Base-by-base conservation (phyloP, 1,284 basidiomycete species). In the Cystobasidiaceae sp. region DNA sequence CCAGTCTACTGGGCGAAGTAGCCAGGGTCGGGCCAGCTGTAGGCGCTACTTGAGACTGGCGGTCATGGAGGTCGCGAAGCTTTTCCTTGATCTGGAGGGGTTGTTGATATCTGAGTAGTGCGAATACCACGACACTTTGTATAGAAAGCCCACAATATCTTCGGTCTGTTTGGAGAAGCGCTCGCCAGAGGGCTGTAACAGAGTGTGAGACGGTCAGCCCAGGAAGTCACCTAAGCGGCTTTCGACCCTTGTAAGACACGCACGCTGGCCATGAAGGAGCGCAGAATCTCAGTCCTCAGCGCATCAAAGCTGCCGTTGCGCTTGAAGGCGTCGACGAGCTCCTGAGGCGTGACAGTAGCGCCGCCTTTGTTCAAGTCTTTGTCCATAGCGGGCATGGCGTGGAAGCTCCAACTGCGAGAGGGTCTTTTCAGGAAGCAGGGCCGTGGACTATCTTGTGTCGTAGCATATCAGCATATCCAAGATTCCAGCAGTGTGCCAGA, bases 261-360 rank as follows among this genome's bases (percentile, higher is more conserved):
- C 28, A 62, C 60, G 33, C 60, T 62, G 25, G 21, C 41, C 32
- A 49, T 51, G 30, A 62, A 62, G 5, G 46, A 30, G 5, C 32
- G 19, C 19, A 62, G 34, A 11, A 62, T 39, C 28, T 62, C 34
- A 21, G 41, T 52, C 9, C 60, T 15, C 27, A 62, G 11, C 0
- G 60, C 49, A 45, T 62, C 60, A 23, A 52, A 62, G 34, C 49
- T 51, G 25, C 60, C 60, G 23, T 52, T 45, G 15, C 48, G 19
- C 30, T 54, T 62, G 60, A 52, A 62, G 4, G 48, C 48, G 17
- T 62, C 50, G 25, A 62, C 60, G 25, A 62, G 60, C 7, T 62
- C 49, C 50, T 62, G 60, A 23, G 50, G 19, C 23, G 58, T 49
- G 45, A 60, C 25, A 5, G 21, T 44, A 13, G 30, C 13, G 7